Percentiles rank a stretch among this genome's conserved stretches.
These are phyloP conservation scores for Globisporangium orthogonon DNA, from an alignment of 352 stramenopile genomes.

Conservation along the genomic window DNA sequence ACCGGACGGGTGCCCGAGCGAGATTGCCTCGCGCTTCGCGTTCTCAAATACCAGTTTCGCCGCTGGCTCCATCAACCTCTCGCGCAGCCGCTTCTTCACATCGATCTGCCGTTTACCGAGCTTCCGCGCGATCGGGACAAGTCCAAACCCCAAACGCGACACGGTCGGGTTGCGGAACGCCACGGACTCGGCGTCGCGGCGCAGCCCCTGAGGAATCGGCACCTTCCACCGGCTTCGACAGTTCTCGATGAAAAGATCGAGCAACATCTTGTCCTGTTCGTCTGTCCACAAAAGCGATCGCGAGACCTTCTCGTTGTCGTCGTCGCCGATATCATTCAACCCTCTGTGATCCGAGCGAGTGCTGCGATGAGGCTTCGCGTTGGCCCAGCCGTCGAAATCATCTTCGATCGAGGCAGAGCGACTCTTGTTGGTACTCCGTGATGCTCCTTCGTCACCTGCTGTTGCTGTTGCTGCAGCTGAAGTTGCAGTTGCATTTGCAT, in stretches of 20 bases:
- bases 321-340: neutral
- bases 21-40: constrained; percentile 45
- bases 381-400: constrained; percentile 9
- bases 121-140: constrained; percentile 57
- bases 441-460: constrained; percentile 7
- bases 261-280: constrained; percentile 41
- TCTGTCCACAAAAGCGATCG: constrained; percentile 32
- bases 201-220: constrained; percentile 47
- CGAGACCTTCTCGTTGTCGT: neutral
- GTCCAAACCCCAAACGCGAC: constrained; percentile 48
- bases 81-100: constrained; percentile 73
- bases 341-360: neutral
- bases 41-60: constrained; percentile 49
- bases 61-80: constrained; percentile 52
- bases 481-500: too few relatives aligned
- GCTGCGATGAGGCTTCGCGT: constrained; percentile 9
- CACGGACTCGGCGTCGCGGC: constrained; percentile 42
- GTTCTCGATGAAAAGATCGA: constrained; percentile 67
- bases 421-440: constrained; percentile 10
- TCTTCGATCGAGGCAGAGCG: constrained; percentile 3
- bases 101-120: constrained; percentile 67
- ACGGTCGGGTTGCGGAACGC: constrained; percentile 61
- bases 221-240: constrained; percentile 60
- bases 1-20: constrained; percentile 33
- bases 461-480: neutral